Conservation (phyloP, 2,329 filamentous ascomycete genomes). For the Volutella citrinella region DNA sequence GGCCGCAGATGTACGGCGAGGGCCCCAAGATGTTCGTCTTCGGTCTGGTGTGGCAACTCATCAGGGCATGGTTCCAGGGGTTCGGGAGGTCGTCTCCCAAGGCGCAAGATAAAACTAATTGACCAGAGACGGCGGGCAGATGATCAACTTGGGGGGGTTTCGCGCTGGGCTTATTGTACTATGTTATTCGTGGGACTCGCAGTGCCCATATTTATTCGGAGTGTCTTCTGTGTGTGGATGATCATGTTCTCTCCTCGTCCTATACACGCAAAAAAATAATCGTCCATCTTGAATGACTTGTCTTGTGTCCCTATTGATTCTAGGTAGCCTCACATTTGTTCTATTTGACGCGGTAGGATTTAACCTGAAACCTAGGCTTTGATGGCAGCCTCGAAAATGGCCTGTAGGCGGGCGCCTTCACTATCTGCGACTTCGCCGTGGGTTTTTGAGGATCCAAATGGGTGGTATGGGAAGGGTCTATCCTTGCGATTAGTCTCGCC, state of each 20-base stretch:
- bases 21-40: conserved; percentile 32
- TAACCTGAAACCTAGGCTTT: no score
- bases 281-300: no score
- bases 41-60: conserved; percentile 35
- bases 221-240: no score
- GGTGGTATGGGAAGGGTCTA: conserved; percentile 26
- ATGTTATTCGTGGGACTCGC: no score
- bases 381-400: conserved; percentile 19
- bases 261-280: no score
- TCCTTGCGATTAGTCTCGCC: conserved; percentile 11
- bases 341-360: conserved; percentile 1
- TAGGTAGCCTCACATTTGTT: background rate
- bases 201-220: no score
- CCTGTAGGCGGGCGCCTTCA: conserved; percentile 20
- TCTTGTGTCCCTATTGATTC: no score
- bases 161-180: no score
- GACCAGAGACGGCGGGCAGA: no score
- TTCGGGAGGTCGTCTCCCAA: conserved; percentile 6
- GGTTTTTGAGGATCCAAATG: conserved; percentile 13
- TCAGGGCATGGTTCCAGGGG: conserved; percentile 29
- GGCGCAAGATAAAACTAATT: no score
- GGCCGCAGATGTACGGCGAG: conserved; percentile 40
- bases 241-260: no score
- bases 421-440: conserved; percentile 23
- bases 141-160: no score